phyloP scores from a whole-genome alignment of 345 rosid species.

The Bruguiera parviflora region DNA sequence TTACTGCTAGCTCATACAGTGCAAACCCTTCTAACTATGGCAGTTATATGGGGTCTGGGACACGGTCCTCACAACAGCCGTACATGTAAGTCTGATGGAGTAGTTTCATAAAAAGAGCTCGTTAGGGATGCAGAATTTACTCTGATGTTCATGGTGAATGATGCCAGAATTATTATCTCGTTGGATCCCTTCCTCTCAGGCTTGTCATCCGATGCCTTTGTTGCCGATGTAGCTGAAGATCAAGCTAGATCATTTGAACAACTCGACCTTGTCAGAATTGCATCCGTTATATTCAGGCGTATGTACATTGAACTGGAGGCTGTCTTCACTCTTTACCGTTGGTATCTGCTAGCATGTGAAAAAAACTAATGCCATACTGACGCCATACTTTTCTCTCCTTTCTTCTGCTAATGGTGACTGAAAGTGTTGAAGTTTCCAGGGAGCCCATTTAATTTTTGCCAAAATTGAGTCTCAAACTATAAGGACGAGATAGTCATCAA shows the following conservation, averaged over 20 bases:
- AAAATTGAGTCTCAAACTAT: too few species aligned
- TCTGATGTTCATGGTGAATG: too few species aligned
- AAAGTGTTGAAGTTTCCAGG: too few species aligned
- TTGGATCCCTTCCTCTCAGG: neutral
- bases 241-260: neutral
- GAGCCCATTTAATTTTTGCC: too few species aligned
- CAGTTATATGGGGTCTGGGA: constrained; percentile 25
- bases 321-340: neutral
- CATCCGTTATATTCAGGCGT: neutral
- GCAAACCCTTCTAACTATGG: constrained; percentile 31
- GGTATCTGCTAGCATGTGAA: neutral
- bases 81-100: constrained; percentile 21
- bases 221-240: neutral
- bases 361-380: neutral
- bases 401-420: too few species aligned
- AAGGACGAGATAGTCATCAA: too few species aligned
- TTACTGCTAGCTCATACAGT: constrained; percentile 23
- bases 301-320: neutral
- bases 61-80: constrained; percentile 37
- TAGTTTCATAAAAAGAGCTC: neutral
- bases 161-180: too few species aligned
- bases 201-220: neutral
- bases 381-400: too few species aligned
- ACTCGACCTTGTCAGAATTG: constrained; percentile 3
- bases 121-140: constrained; percentile 7